Evolutionary conservation across 768 basidiomycete genomes (phyloP).

Genomic region (Mycena rosella): DNA sequence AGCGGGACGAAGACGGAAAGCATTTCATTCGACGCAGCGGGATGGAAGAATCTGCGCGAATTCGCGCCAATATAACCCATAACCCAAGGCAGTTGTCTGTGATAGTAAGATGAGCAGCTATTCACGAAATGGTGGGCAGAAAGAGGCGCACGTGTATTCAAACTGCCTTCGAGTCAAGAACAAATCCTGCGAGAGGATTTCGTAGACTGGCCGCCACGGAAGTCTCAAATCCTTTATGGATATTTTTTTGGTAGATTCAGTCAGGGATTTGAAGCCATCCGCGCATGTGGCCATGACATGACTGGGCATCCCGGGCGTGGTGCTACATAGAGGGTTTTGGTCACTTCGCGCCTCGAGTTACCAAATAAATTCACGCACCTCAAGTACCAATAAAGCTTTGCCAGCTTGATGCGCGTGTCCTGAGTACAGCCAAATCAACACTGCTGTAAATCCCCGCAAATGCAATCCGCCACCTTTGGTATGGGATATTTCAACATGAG

Average conservation of each 20-base stretch:
- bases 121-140: conserved; percentile 2
- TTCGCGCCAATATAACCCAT: conserved; percentile 79
- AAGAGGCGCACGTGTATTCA: conserved; percentile 79
- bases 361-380: conserved; percentile 14
- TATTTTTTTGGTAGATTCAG: conserved; percentile 79
- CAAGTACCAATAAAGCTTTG: conserved; percentile 84
- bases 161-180: conserved; percentile 84
- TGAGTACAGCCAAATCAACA: conserved; percentile 6
- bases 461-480: conserved; percentile 62
- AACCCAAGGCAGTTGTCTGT: conserved; percentile 80
- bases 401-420: conserved; percentile 78
- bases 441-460: not conserved
- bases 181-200: conserved; percentile 77
- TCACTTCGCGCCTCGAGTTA: not conserved
- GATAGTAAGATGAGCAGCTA: conserved; percentile 8
- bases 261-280: conserved; percentile 71
- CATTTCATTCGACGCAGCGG: conserved; percentile 89
- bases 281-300: conserved; percentile 76
- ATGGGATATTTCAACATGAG: conserved; percentile 88
- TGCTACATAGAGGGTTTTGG: conserved; percentile 46
- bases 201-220: conserved; percentile 85
- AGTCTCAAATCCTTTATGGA: conserved; percentile 84
- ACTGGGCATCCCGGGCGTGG: conserved; percentile 81
- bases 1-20: conserved; percentile 86
- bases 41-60: conserved; percentile 88